phyloP scores from a whole-genome alignment of 352 stramenopile species.

The Pythium scleroteichum region DNA sequence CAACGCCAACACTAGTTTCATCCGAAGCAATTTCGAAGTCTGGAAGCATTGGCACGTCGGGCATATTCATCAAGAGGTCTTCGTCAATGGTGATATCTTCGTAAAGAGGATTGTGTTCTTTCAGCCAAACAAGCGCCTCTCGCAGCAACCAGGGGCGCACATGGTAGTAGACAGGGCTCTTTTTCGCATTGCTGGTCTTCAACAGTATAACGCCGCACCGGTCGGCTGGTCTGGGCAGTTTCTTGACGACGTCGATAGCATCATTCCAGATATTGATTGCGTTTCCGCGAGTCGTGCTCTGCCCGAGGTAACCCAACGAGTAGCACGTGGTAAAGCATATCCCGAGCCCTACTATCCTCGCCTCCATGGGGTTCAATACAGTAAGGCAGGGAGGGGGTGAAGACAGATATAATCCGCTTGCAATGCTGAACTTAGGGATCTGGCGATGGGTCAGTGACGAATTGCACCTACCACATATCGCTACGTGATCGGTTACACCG shows the following conservation, averaged over 20 bases:
- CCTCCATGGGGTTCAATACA: constrained; percentile 9
- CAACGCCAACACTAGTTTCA: too few relatives aligned
- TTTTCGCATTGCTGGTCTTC: not conserved
- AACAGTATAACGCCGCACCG: constrained; percentile 10
- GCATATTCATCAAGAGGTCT: too few relatives aligned
- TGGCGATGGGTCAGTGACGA: not conserved
- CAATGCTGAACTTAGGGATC: constrained; percentile 1
- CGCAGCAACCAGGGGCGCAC: constrained; percentile 4
- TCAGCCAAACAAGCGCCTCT: constrained; percentile 8
- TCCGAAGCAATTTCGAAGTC: too few relatives aligned
- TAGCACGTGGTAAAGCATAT: constrained; percentile 15
- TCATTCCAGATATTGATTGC: constrained; percentile 20
- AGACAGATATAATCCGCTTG: constrained; percentile 5
- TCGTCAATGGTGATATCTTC: constrained; percentile 2
- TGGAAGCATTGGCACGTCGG: too few relatives aligned
- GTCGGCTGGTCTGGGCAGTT: not conserved
- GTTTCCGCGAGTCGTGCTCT: constrained; percentile 1
- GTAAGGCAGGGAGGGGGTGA: not conserved
- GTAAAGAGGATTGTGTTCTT: constrained; percentile 8
- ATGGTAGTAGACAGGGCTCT: not conserved
- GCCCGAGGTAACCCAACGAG: not conserved
- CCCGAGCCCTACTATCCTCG: constrained; percentile 3
- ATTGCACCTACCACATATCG: not conserved
- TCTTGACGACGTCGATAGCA: constrained; percentile 2
- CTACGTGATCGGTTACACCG: not conserved